Evolutionary conservation across 2,329 filamentous ascomycete genomes (phyloP).

Genomic region (Clarireedia sp.): DNA sequence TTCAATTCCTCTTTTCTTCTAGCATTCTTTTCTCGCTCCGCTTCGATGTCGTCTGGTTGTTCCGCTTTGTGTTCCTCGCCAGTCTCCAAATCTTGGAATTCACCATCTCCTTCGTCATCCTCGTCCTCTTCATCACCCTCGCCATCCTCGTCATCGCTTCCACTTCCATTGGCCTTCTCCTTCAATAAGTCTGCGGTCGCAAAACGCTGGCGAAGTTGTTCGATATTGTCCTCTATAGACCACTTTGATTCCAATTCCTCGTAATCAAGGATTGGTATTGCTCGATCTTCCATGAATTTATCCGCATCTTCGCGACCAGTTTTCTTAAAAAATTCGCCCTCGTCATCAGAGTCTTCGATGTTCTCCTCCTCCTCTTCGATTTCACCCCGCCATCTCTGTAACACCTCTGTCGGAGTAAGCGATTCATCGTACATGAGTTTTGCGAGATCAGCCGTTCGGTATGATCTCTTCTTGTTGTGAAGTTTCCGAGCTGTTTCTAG

Average conservation of each 20-base stretch:
- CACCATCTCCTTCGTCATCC: slow-evolving; percentile 67
- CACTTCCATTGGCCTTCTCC: slow-evolving; percentile 44
- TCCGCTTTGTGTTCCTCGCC: slow-evolving; percentile 50
- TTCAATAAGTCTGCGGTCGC: slow-evolving; percentile 58
- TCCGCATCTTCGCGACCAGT: slow-evolving; percentile 59
- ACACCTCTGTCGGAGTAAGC: slow-evolving; percentile 65
- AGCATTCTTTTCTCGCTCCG: slow-evolving; percentile 85
- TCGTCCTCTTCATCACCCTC: slow-evolving; percentile 38
- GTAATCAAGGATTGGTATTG: slow-evolving; percentile 73
- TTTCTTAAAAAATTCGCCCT: slow-evolving; percentile 59
- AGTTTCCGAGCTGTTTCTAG: slow-evolving; percentile 63
- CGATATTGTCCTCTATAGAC: slow-evolving; percentile 70
- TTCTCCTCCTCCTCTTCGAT: slow-evolving; percentile 49
- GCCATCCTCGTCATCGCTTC: slow-evolving; percentile 37
- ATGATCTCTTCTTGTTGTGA: slow-evolving; percentile 62
- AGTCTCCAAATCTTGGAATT: slow-evolving; percentile 78
- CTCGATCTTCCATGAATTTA: slow-evolving; percentile 64
- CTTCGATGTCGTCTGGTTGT: slow-evolving; percentile 53
- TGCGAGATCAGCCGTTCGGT: slow-evolving; percentile 73
- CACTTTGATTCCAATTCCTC: slow-evolving; percentile 76
- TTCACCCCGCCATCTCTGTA: slow-evolving; percentile 73
- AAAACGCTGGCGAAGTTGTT: slow-evolving; percentile 67
- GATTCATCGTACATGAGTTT: slow-evolving; percentile 82
- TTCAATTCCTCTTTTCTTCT: slow-evolving; percentile 90
- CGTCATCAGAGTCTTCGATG: slow-evolving; percentile 46